Conservation (phyloP, 306 rosid genomes). For the Boehmeria nivea region DNA sequence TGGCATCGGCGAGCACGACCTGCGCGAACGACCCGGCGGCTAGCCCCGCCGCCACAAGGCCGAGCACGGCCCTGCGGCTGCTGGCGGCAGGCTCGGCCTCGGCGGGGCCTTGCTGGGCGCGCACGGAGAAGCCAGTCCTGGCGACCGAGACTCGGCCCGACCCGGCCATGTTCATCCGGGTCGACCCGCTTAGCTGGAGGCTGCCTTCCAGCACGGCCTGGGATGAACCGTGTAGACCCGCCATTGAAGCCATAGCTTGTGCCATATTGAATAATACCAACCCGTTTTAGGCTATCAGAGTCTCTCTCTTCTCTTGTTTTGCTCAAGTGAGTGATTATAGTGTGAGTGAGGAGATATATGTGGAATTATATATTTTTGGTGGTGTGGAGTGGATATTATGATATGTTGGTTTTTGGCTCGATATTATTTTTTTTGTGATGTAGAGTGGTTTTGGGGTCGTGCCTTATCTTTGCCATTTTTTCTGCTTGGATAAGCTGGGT, state of each 20-base stretch:
- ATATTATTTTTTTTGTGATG: slow-evolving; percentile 51
- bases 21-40: slow-evolving; percentile 77
- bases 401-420: slow-evolving; percentile 31
- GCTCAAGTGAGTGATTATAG: not conserved
- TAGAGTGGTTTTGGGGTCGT: slow-evolving; percentile 17
- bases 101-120: slow-evolving; percentile 51
- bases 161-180: slow-evolving; percentile 37
- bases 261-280: too few species aligned
- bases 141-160: slow-evolving; percentile 26
- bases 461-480: slow-evolving; percentile 61
- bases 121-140: slow-evolving; percentile 39
- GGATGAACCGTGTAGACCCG: slow-evolving; percentile 68
- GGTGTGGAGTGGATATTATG: not conserved
- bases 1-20: slow-evolving; percentile 85
- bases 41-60: slow-evolving; percentile 80
- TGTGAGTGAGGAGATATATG: slow-evolving; percentile 11
- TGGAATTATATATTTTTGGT: slow-evolving; percentile 29
- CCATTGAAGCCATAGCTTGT: slow-evolving; percentile 89
- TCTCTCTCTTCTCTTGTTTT: not conserved
- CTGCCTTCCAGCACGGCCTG: slow-evolving; percentile 76
- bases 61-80: slow-evolving; percentile 68
- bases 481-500: slow-evolving; percentile 70
- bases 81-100: slow-evolving; percentile 46
- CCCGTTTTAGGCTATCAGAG: too few species aligned
- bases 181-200: slow-evolving; percentile 59